Evolutionary conservation across 306 rosid species (phyloP).

Genomic region (Cucurbita moschata): DNA sequence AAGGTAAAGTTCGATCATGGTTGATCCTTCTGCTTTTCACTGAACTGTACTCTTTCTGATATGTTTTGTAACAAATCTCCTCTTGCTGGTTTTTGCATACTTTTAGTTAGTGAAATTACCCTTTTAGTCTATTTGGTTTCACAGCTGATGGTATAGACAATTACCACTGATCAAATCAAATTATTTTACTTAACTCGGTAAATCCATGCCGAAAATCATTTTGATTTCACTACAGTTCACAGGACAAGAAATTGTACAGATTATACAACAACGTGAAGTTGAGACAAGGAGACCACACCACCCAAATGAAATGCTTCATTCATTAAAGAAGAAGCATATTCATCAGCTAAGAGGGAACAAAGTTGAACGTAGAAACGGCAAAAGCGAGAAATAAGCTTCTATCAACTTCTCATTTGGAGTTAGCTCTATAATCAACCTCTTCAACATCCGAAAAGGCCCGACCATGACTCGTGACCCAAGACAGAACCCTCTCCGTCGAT

Average conservation of each 20-base stretch:
- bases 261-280: not conserved
- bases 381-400: constrained; percentile 59
- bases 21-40: not conserved
- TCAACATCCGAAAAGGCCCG: constrained; percentile 53
- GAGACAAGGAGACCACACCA: not conserved
- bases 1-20: not conserved
- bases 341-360: constrained; percentile 70
- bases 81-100: not conserved
- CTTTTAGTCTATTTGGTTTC: not conserved
- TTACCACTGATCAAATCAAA: not conserved
- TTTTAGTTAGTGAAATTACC: not conserved
- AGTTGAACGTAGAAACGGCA: constrained; percentile 64
- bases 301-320: constrained; percentile 1
- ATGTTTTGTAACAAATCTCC: not conserved
- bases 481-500: constrained; percentile 51
- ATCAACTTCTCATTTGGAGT: constrained; percentile 47
- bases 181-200: not conserved
- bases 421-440: constrained; percentile 54
- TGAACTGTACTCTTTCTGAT: not conserved
- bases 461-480: constrained; percentile 43
- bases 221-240: constrained; percentile 4
- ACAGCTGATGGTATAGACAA: too few relatives aligned
- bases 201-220: constrained; percentile 2
- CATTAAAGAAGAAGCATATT: not conserved
- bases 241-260: constrained; percentile 4